Evolutionary conservation across 495 filamentous ascomycete species (phyloP).

Genomic region (Annulohypoxylon moriforme): DNA sequence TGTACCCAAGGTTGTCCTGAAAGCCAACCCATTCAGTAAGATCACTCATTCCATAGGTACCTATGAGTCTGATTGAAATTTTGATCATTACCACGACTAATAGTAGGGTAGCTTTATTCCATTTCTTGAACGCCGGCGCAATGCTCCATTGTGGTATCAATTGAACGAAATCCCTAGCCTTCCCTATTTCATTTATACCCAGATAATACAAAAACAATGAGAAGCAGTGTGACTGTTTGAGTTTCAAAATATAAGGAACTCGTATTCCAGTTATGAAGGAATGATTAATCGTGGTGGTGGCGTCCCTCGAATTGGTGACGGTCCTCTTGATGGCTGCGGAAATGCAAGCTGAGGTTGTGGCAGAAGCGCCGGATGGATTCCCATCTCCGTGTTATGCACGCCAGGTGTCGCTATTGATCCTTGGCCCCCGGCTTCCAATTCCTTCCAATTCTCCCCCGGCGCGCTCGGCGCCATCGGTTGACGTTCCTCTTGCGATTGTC

Average conservation of each 20-base stretch:
- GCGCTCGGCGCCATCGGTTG: conserved; percentile 27
- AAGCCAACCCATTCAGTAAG: not conserved
- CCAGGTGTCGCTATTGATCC: conserved; percentile 43
- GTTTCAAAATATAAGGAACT: not conserved
- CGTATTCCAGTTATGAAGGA: not conserved
- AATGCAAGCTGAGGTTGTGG: conserved; percentile 43
- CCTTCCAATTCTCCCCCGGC: conserved; percentile 45
- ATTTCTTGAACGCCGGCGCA: conserved; percentile 8
- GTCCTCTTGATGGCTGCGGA: conserved; percentile 44
- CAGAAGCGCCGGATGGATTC: conserved; percentile 40
- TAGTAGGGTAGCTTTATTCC: not conserved
- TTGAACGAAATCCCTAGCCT: not conserved
- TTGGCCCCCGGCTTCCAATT: conserved; percentile 47
- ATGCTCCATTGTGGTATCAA: conserved; percentile 19
- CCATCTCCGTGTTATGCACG: conserved; percentile 45
- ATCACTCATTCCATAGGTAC: not conserved
- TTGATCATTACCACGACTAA: not conserved
- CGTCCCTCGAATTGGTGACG: conserved; percentile 38
- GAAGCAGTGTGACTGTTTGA: not conserved
- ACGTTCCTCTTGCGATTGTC: conserved; percentile 26
- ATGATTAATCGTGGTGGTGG: conserved; percentile 25
- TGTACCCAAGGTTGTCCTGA: not conserved
- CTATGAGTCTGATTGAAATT: not conserved
- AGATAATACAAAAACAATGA: not conserved
- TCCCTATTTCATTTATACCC: not conserved